phyloP scores from a whole-genome alignment of 208 protist species.

The Wallacemonas sp. region DNA sequence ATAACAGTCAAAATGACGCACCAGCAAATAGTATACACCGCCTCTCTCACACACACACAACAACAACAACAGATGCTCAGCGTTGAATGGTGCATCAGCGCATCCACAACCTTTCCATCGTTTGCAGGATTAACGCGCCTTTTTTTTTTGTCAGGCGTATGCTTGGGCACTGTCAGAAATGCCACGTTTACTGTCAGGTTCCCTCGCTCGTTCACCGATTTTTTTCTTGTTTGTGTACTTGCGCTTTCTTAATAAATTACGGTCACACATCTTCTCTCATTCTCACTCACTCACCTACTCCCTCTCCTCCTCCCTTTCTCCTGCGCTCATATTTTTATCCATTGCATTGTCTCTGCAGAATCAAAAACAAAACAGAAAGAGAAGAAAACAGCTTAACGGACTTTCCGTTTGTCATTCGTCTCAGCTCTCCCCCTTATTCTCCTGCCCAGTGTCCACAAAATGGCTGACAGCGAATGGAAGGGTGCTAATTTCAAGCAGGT shows the following conservation, averaged over 20 bases:
- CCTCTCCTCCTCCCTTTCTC: neutral
- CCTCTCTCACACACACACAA: too few species aligned
- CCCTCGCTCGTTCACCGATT: neutral
- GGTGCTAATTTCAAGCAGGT: slow-evolving; percentile 88
- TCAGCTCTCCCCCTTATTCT: neutral
- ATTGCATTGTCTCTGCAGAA: too few species aligned
- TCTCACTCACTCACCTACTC: neutral
- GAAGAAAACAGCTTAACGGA: neutral
- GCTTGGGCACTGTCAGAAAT: too few species aligned
- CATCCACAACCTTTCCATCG: too few species aligned
- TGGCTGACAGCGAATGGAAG: slow-evolving; percentile 83
- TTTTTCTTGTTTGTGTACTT: neutral
- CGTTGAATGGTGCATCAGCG: too few species aligned
- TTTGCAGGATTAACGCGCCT: too few species aligned
- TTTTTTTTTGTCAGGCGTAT: too few species aligned
- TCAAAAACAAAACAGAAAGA: slow-evolving; percentile 6
- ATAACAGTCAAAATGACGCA: too few species aligned
- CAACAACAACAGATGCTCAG: too few species aligned
- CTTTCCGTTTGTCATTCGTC: neutral
- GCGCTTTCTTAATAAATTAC: neutral
- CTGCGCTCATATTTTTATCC: neutral
- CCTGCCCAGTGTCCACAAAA: too few species aligned
- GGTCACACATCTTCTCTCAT: slow-evolving; percentile 4
- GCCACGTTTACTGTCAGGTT: neutral
- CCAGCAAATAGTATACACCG: too few species aligned